Evolutionary conservation across 164 flowering plant genomes (phyloP).

Genomic region (Tetracentron sinense): DNA sequence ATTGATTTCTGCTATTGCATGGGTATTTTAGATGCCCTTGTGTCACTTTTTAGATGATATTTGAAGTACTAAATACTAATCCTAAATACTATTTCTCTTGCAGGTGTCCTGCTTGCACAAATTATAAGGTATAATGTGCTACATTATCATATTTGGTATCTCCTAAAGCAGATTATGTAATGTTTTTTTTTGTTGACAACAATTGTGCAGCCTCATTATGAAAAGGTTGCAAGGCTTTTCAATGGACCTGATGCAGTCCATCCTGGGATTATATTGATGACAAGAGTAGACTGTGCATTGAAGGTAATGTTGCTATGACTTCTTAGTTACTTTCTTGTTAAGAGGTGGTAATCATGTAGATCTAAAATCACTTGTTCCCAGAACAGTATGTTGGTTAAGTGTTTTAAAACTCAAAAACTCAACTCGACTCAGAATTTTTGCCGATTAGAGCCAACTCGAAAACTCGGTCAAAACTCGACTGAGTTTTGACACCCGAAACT

Average conservation of each 20-base stretch:
- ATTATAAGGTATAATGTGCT: slow-evolving; percentile 70
- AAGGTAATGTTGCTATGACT: slow-evolving; percentile 50
- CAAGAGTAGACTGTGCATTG: slow-evolving; percentile 90
- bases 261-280: slow-evolving; percentile 77
- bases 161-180: slow-evolving; percentile 2
- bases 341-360: not conserved
- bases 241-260: slow-evolving; percentile 88
- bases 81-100: slow-evolving; percentile 20
- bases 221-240: slow-evolving; percentile 91
- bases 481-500: too few relatives aligned
- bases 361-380: not conserved
- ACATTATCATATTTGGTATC: not conserved
- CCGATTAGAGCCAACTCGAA: too few relatives aligned
- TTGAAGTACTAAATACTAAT: slow-evolving; percentile 3
- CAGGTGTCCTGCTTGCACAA: slow-evolving; percentile 99
- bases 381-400: too few relatives aligned
- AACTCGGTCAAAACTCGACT: too few relatives aligned
- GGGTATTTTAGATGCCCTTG: not conserved
- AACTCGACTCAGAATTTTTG: too few relatives aligned
- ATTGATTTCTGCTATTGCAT: not conserved
- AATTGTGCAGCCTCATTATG: slow-evolving; percentile 84
- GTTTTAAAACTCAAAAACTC: too few relatives aligned
- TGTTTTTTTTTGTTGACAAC: slow-evolving; percentile 8
- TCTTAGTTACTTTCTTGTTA: not conserved
- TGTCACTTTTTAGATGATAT: not conserved